Evolutionary conservation across 176 grass and related monocot species (phyloP), one percentile per base, ranked within the genome.

Genomic region (Eleusine indica): DNA sequence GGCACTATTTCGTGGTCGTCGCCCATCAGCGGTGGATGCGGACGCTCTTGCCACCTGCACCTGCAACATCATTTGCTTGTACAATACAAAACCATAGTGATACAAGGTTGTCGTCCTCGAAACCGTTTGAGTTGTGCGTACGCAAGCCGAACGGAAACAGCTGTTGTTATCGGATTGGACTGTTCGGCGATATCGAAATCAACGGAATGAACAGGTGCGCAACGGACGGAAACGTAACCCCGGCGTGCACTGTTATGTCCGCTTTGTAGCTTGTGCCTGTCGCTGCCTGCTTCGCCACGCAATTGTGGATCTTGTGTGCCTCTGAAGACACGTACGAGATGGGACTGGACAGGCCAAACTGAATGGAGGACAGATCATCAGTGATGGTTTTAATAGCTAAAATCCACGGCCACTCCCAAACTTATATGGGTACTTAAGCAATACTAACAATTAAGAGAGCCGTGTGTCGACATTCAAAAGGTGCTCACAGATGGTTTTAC

Each of bases 261-360:
- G 21, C 18, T 0, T 25, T 9, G 51, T 19, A 7, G 5, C 3
- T 10, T 25, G 60, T 29, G 60, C 22, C n/a, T 62, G 22, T 62
- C 22, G 58, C 8, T 28, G 58, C 22, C n/a, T 63, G 60, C 60
- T 25, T 61, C 2, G 58, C n/a, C 58, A 61, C 21, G 58, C 58
- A 61, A 61, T 11, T 12, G 8, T 30, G 10, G 61, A 14, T 13
- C 58, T 56, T 88, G 66, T 79, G 68, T 79, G 75, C 68, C 19
- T 48, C 57, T 3, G 7, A 84, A 67, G 75, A 19, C 86, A 68
- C 81, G 80, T 25, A 52, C 11, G 18, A 46, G 66, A 85, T 9
- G 71, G 61, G 21, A 66, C 30, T 25, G 21, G 43, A 40, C 9
- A 62, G 77, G 71, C 76, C 53, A 81, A 85, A 70, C 30, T 35